phyloP scores from a whole-genome alignment of 352 stramenopile genomes.

The Phytophthora hibernalis region DNA sequence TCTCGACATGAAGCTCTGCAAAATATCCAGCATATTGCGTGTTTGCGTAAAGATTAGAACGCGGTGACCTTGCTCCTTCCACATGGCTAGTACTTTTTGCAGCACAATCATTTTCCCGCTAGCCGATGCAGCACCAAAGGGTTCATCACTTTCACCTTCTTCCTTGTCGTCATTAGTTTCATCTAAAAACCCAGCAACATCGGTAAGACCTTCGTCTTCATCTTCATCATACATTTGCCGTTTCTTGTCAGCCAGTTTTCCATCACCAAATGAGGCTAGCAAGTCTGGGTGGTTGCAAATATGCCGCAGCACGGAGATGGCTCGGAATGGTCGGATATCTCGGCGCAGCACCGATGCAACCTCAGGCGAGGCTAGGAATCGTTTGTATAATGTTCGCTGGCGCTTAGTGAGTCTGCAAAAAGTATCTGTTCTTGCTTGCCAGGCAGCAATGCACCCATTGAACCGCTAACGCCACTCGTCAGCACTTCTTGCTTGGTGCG shows the following conservation, averaged over 20 bases:
- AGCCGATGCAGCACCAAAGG: constrained; percentile 61
- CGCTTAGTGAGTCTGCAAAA: constrained; percentile 94
- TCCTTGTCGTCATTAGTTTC: constrained; percentile 31
- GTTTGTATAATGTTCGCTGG: constrained; percentile 93
- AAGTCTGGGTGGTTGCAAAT: constrained; percentile 99
- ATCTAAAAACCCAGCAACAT: constrained; percentile 21
- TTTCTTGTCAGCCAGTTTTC: constrained; percentile 36
- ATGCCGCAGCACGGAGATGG: constrained; percentile 96
- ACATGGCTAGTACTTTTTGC: constrained; percentile 94
- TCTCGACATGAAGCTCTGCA: constrained; percentile 92
- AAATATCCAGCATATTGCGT: constrained; percentile 97
- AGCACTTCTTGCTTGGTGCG: constrained; percentile 96
- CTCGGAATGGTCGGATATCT: constrained; percentile 88
- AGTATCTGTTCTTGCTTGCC: constrained; percentile 99
- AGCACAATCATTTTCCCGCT: constrained; percentile 98
- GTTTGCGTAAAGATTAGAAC: constrained; percentile 99
- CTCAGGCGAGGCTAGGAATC: constrained; percentile 92
- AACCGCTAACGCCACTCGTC: constrained; percentile 39
- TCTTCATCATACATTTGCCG: constrained; percentile 44
- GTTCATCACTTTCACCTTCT: constrained; percentile 25
- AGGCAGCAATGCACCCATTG: constrained; percentile 74
- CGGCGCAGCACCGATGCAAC: constrained; percentile 90
- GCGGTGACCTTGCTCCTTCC: constrained; percentile 95
- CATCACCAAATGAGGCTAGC: constrained; percentile 71
- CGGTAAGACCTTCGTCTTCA: constrained; percentile 21